Evolutionary conservation across 768 basidiomycete species (phyloP).

Genomic region (Hypholoma sublateritium): DNA sequence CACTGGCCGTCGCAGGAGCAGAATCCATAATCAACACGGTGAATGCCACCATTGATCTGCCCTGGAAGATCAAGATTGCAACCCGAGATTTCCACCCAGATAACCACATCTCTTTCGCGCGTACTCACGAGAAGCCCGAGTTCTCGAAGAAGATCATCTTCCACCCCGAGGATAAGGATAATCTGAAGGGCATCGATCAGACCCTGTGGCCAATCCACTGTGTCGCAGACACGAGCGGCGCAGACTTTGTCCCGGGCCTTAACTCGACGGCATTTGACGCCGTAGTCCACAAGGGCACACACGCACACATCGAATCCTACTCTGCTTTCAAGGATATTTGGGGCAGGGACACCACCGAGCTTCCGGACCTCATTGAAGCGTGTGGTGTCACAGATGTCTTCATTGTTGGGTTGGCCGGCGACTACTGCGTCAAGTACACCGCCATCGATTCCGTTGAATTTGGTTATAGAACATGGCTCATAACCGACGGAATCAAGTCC

Average conservation of each 20-base stretch:
- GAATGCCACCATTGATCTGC: constrained; percentile 55
- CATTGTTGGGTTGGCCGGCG: constrained; percentile 70
- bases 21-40: constrained; percentile 55
- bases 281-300: constrained; percentile 53
- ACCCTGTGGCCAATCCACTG: constrained; percentile 85
- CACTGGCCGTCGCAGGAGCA: constrained; percentile 68
- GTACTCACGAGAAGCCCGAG: constrained; percentile 36
- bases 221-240: constrained; percentile 57
- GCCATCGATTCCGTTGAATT: constrained; percentile 53
- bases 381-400: constrained; percentile 56
- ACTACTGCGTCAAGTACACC: constrained; percentile 71
- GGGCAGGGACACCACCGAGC: constrained; percentile 44
- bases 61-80: constrained; percentile 50
- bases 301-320: constrained; percentile 70
- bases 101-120: constrained; percentile 71
- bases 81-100: constrained; percentile 61
- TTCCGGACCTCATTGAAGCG: constrained; percentile 41
- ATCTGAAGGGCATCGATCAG: constrained; percentile 41
- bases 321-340: constrained; percentile 74
- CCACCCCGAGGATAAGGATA: constrained; percentile 35
- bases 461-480: constrained; percentile 50
- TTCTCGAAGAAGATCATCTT: constrained; percentile 44
- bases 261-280: constrained; percentile 37
- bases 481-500: constrained; percentile 48
- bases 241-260: constrained; percentile 60